Evolutionary conservation across 129 eudicot genomes (phyloP), one percentile per base, ranked within the genome.

Genomic region (Flaveria sonorensis): DNA sequence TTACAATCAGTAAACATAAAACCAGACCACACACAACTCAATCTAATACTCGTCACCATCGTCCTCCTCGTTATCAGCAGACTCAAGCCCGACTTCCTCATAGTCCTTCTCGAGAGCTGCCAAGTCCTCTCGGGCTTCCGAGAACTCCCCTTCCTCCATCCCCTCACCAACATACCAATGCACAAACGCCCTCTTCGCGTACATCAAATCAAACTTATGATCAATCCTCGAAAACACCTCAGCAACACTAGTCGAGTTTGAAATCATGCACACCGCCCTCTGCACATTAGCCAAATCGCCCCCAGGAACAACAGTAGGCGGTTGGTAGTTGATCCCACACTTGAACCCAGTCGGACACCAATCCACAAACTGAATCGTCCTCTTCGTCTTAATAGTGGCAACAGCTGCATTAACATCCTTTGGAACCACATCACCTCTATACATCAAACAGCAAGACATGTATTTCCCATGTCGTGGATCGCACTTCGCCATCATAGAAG

Each of bases 341-440:
- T 90, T 90, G 82, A 88, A 90, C 13, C 93, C 93, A n/a, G 96
- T 90, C 14, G 93, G 96, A 74, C 88, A 90, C 96, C 96, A 90
- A 68, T 88, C 93, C 7, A 90, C 96, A 70, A 90, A 90, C 84
- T 88, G 89, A 59, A 90, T 86, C 8, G 93, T 90, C 77, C 96
- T 86, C 80, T 90, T 88, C 16, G 92, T 86, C 81, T 88, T 90
- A 76, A 88, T 88, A 0, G 90, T 90, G 4, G 90, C 96, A 7
- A 90, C 87, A 13, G 90, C 92, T 0, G 96, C 90, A 47, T 90
- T 90, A 70, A 88, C 92, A 56, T 90, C 90, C 77, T 88, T 90
- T 1, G 86, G 96, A 50, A 88, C 90, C 19, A 86, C 92, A 66
- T 90, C 96, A 28, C 96, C 96, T 18, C 85, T 68, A 80, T 90